phyloP scores from a whole-genome alignment of 352 stramenopile genomes.

The Phytophthora agathidicida region DNA sequence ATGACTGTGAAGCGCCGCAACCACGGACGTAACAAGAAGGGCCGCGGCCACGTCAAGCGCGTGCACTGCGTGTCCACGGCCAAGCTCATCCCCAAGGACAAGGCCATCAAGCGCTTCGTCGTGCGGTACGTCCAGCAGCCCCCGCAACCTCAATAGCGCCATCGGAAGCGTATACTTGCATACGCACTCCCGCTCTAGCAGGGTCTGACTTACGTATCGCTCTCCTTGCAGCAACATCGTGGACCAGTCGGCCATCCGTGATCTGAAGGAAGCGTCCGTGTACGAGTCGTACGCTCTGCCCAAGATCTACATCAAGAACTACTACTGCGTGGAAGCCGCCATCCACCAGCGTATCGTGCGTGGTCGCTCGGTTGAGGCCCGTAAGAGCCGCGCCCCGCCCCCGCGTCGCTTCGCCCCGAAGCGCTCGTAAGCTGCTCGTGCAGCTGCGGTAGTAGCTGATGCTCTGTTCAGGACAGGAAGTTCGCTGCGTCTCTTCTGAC shows the following conservation, averaged over 20 bases:
- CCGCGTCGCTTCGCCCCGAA: conserved; percentile 80
- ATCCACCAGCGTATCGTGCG: conserved; percentile 99
- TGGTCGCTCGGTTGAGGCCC: conserved; percentile 93
- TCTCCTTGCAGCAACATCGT: conserved; percentile 94
- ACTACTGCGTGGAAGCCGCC: conserved; percentile 99
- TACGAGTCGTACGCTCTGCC: conserved; percentile 99
- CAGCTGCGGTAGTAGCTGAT: conserved; percentile 26
- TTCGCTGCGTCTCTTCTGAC: neutral
- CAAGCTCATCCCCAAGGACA: conserved; percentile 99
- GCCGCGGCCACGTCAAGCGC: conserved; percentile 98
- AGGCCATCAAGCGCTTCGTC: conserved; percentile 94
- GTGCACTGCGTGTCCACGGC: conserved; percentile 98
- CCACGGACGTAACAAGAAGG: conserved; percentile 99
- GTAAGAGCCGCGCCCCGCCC: conserved; percentile 95
- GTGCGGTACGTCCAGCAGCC: conserved; percentile 71
- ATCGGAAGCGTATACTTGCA: neutral
- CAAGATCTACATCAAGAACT: conserved; percentile 99
- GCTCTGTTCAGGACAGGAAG: conserved; percentile 26
- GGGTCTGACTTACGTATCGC: conserved; percentile 5
- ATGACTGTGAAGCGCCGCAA: conserved; percentile 99
- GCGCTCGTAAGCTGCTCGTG: conserved; percentile 54
- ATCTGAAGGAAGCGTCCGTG: conserved; percentile 98
- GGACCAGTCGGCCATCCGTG: conserved; percentile 98
- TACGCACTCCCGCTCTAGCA: neutral
- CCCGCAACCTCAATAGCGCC: neutral